Percentiles rank a stretch among this genome's conserved stretches.
Conservation (phyloP, 106 monocot species). For the Xerophyta viscosa region DNA sequence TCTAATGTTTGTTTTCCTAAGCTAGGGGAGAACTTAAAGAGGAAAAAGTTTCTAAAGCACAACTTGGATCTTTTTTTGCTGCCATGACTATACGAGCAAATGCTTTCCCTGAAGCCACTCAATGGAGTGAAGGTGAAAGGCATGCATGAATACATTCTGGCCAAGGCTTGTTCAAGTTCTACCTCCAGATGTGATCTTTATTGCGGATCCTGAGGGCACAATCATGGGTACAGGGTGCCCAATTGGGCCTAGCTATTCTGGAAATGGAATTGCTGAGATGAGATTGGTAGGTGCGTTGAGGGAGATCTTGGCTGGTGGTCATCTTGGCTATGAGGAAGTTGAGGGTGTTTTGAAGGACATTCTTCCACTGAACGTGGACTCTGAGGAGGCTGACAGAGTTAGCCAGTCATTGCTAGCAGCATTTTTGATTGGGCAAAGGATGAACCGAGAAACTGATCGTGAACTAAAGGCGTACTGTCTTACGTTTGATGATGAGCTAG, state of each 20-base stretch:
- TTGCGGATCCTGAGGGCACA: constrained; percentile 94
- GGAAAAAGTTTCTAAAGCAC: constrained; percentile 73
- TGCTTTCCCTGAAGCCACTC: constrained; percentile 85
- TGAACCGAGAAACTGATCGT: constrained; percentile 91
- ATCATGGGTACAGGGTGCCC: constrained; percentile 57
- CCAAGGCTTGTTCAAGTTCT: constrained; percentile 67
- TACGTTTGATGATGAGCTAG: constrained; percentile 86
- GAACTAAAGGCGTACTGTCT: constrained; percentile 96
- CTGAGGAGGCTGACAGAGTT: constrained; percentile 25
- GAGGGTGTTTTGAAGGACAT: constrained; percentile 71
- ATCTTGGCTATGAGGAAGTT: constrained; percentile 92
- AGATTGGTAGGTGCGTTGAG: constrained; percentile 90
- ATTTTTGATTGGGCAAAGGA: constrained; percentile 92
- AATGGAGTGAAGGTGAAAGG: constrained; percentile 86
- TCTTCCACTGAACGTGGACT: constrained; percentile 41
- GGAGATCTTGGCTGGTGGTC: constrained; percentile 91
- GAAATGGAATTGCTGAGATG: constrained; percentile 64
- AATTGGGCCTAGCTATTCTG: constrained; percentile 55
- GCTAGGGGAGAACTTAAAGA: constrained; percentile 91
- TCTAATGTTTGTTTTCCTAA: constrained; percentile 12
- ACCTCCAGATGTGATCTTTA: constrained; percentile 72
- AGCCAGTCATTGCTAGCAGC: constrained; percentile 74
- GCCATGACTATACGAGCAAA: constrained; percentile 94
- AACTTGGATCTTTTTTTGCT: constrained; percentile 95
- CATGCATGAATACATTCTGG: constrained; percentile 66